Base-by-base conservation (phyloP, 805 yeast genomes). In the Lipomyces chichibuensis region DNA sequence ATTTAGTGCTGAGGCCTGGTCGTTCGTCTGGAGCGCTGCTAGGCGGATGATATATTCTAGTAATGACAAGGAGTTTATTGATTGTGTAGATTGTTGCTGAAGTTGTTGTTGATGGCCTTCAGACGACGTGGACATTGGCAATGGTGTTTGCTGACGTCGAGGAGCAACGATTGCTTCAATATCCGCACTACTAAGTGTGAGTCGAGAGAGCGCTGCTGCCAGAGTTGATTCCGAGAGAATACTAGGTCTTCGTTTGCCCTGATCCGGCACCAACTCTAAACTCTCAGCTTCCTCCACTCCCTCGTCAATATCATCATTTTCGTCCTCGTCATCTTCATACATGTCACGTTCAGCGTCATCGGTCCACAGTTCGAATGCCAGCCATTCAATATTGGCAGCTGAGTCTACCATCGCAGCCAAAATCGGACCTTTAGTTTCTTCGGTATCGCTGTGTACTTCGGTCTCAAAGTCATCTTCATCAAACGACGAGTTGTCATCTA, bases 31-130 rank as follows among this genome's bases (percentile, higher is more conserved):
- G 17, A 89, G 77, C 0, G 88, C 85, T 14, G 84, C 76, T 17
- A 90, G 78, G 53, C 94, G 78, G 0, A 89, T 72, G 5, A 89
- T 66, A 71, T 89, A 89, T 74, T 90, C 92, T 1, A 89, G 76
- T 23, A 89, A 75, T 0, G 91, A 84, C 23, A 89, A 55, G 20
- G 70, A 65, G 29, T 63, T 69, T 20, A 53, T 37, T 8, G 65
- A 23, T 9, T 59, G 58, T 14, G 52, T 29, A 13, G 55, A 52
- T 17, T 60, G 55, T 49, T 37, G 17, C 49, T 7, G 9, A 17
- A n/a, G 49, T 43, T 17, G 49, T 43, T 17, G 33, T 29, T 29
- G 60, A 37, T 17, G 7, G 9, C 13, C n/a, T 13, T 33, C 20
- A 32, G 25, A 13, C 25, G 54, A 29, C 14, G 53, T 29, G 7